Evolutionary conservation across 2,329 filamentous ascomycete genomes (phyloP).

Genomic region (Tetracladium maxilliforme): DNA sequence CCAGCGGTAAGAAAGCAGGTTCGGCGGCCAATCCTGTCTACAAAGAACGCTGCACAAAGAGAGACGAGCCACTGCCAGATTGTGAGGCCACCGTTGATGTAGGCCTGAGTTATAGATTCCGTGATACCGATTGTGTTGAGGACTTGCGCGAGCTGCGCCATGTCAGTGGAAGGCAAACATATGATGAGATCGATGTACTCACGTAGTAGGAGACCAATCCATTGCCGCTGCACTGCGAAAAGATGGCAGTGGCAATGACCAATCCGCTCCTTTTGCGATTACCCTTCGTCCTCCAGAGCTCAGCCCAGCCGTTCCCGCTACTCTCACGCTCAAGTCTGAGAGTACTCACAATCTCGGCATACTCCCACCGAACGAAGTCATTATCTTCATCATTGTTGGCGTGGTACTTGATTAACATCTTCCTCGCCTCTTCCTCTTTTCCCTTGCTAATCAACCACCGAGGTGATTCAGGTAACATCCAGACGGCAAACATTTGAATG

Average conservation of each 20-base stretch:
- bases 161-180: too few relatives aligned
- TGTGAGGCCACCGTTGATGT: constrained; percentile 7
- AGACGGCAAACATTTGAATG: constrained; percentile 5
- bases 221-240: constrained; percentile 41
- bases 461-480: constrained; percentile 9
- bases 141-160: too few relatives aligned
- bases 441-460: constrained; percentile 7
- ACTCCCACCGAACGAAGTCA: constrained; percentile 23
- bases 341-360: constrained; percentile 25
- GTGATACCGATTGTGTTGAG: constrained; percentile 17
- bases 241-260: constrained; percentile 29
- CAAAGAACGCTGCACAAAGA: constrained; percentile 5
- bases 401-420: constrained; percentile 32
- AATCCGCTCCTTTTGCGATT: constrained; percentile 39
- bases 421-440: constrained; percentile 10
- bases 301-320: constrained; percentile 11
- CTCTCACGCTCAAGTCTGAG: constrained; percentile 27
- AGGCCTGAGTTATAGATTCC: constrained; percentile 7
- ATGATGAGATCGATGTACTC: too few relatives aligned
- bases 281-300: constrained; percentile 18
- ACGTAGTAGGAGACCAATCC: constrained; percentile 22
- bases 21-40: constrained; percentile 10
- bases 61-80: constrained; percentile 6
- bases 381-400: constrained; percentile 19
- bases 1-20: too few relatives aligned